Base-by-base conservation (phyloP, 108 stramenopile genomes). In the Skeletonema grethae region DNA sequence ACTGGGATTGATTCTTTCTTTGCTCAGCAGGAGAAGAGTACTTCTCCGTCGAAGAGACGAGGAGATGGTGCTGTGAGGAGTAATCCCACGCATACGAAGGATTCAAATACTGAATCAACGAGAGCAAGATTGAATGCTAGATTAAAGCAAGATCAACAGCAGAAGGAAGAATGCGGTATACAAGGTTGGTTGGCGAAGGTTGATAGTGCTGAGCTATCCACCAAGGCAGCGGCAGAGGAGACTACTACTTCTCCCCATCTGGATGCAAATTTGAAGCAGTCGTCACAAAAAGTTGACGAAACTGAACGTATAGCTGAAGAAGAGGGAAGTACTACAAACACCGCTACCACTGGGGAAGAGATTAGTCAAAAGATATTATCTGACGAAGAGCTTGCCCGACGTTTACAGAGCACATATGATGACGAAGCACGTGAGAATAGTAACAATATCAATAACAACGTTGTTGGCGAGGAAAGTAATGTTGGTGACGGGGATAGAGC, bases 1-100 rank as follows among this genome's bases (percentile, higher is more conserved):
- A 61, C 62, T 38, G 81, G 84, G 4, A 84, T 84, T 65, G 72
- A 80, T 73, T 78, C 84, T 36, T 84, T 82, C 61, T 84, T 85
- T 36, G 7, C 48, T 36, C 35, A 16, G 45, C 70, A 13, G 31
- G 22, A 18, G 43, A 29, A 41, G 58, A 18, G 30, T 48, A 48
- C 46, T 48, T 6, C 46, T 18, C 18, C 46, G 46, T 18, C 46
- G 2, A 48, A 48, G 18, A 48, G 7, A 22, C 1, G 7, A 2
- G 7, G 22, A 22, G 50, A 16, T 6, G 50, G 16, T 53, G 6
- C 4, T 48, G 20, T 22, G 8, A 16, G 9, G 46, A 18, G 5
- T 48, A 18, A 0, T 18, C 16, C 46, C n/a, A 18, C n/a, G 16
- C n/a, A 48, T 3, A 30, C 5, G 4, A 28, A 36, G 8, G 30